These are phyloP conservation scores for Danielozyma ontarioensis DNA, from an alignment of 805 yeast genomes.

Conservation along the genomic window DNA sequence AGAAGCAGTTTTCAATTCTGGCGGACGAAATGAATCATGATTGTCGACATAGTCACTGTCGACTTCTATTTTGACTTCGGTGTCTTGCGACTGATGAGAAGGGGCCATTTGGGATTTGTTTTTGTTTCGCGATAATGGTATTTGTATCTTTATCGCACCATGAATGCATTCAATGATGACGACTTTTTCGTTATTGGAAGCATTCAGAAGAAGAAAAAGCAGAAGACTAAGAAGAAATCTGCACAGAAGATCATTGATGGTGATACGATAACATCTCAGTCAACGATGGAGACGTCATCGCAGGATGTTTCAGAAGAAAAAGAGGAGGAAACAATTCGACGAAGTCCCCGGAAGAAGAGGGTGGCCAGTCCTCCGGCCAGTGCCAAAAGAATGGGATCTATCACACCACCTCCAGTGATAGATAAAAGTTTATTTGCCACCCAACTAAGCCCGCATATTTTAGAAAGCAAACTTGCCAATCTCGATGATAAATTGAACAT, in stretches of 20 bases:
- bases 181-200: slow-evolving; percentile 25
- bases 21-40: no score
- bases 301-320: slow-evolving; percentile 10
- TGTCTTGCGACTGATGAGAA: no score
- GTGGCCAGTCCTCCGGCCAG: background rate
- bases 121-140: no score
- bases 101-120: no score
- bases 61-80: no score
- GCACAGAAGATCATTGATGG: no score
- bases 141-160: background rate
- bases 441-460: background rate
- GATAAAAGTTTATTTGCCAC: background rate
- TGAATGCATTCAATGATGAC: slow-evolving; percentile 10
- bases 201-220: slow-evolving; percentile 8
- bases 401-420: slow-evolving; percentile 8
- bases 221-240: slow-evolving; percentile 8
- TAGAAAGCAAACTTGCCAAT: background rate
- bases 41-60: no score
- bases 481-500: background rate
- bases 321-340: slow-evolving; percentile 6
- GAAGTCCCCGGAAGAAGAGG: background rate
- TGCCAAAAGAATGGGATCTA: background rate
- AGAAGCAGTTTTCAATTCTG: no score
- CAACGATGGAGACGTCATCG: slow-evolving; percentile 11
- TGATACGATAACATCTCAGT: slow-evolving; percentile 29